A percentile compares a stretch with the other conserved stretches of the same genome.
These are phyloP conservation scores for Zygotorulaspora mrakii DNA, from an alignment of 1,139 yeast species.

Conservation along the genomic window DNA sequence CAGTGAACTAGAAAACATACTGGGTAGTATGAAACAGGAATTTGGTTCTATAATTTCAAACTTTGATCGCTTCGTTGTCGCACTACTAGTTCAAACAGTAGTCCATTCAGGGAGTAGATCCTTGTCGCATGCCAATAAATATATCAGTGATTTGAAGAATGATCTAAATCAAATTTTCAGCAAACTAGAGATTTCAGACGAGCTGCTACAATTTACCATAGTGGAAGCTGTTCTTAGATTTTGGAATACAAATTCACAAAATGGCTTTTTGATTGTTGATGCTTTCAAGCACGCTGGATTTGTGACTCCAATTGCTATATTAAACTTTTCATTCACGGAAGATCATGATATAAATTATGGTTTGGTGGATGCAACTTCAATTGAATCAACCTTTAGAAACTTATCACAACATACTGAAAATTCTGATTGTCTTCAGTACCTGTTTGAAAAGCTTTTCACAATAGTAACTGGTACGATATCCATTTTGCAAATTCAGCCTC, in stretches of 20 bases:
- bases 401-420: slow-evolving; percentile 31
- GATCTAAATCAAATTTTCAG: slow-evolving; percentile 49
- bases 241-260: slow-evolving; percentile 82
- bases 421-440: slow-evolving; percentile 34
- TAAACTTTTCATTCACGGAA: slow-evolving; percentile 42
- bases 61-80: slow-evolving; percentile 49
- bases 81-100: slow-evolving; percentile 64
- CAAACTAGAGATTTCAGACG: slow-evolving; percentile 37
- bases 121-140: slow-evolving; percentile 75
- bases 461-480: slow-evolving; percentile 40
- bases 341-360: slow-evolving; percentile 32
- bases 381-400: slow-evolving; percentile 39
- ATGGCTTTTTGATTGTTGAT: slow-evolving; percentile 68
- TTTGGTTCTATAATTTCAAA: slow-evolving; percentile 34
- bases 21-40: slow-evolving; percentile 38
- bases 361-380: slow-evolving; percentile 38
- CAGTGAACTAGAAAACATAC: slow-evolving; percentile 35
- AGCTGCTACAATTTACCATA: slow-evolving; percentile 42
- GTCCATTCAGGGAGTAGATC: slow-evolving; percentile 88
- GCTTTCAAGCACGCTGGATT: slow-evolving; percentile 54
- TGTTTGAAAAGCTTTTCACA: slow-evolving; percentile 40
- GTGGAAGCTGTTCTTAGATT: slow-evolving; percentile 66
- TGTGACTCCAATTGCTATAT: slow-evolving; percentile 42
- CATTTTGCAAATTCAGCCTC: slow-evolving; percentile 30
- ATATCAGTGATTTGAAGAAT: slow-evolving; percentile 54